Evolutionary conservation across 108 stramenopile genomes (phyloP), one percentile per base, ranked within the genome.

Genomic region (Licmophora abbreviata): DNA sequence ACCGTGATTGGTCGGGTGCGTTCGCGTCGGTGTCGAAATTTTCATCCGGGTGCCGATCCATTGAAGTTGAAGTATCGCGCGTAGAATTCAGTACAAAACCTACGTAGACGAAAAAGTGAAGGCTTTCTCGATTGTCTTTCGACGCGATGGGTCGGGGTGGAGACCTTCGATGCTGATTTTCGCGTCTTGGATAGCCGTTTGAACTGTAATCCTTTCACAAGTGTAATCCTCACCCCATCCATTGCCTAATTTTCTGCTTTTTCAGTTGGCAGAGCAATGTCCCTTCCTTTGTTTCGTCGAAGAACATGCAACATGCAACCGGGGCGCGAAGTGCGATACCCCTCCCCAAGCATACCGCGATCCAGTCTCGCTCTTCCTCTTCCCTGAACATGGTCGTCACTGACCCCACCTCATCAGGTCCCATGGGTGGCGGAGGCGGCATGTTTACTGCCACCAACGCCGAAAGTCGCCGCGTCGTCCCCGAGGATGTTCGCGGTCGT

Each of bases 401-500:
- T 27, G 81, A 84, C 58, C 83, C 81, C 36, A 83, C 82, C 36
- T 48, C 57, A 25, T 52, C 68, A 14, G 48, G 61, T 14, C 8
- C 28, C 17, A 59, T 53, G 48, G 42, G 58, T 29, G 34, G 31
- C 33, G 64, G 68, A 23, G 81, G 80, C 8, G 90, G 85, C 30
- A 79, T 80, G 79, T 92, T 92, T 66, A 92, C 90, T 22, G 81
- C 81, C 52, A 76, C 84, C 60, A 91, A 85, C 60, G 70, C 90
- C 22, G 94, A 95, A 53, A 76, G 55, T 50, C 85, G 93, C 43
- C 88, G 95, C 18, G 70, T 96, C 49, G 77, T 88, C 31, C 93
- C 93, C 20, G 92, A 89, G 50, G 69, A 85, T 48, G 64, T 60
- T 10, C 69, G 69, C 44, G 90, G 67, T 8, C 75, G 82, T 37